Percentiles rank a stretch among this genome's conserved stretches.
phyloP scores from a whole-genome alignment of 108 stramenopile species.

The Nitzschia palea region DNA sequence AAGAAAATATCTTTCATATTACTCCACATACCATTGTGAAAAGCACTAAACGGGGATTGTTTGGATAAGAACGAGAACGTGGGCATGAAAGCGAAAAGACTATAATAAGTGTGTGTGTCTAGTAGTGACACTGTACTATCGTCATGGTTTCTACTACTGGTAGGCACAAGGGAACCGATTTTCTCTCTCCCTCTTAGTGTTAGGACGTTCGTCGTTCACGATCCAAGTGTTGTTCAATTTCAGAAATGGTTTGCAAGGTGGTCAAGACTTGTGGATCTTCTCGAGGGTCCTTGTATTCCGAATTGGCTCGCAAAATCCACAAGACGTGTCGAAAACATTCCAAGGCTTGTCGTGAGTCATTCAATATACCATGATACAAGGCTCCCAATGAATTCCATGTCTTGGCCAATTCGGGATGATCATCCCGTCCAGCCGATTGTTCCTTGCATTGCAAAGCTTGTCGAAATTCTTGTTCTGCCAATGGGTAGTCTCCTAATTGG shows the following conservation, averaged over 20 bases:
- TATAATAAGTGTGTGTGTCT: no score
- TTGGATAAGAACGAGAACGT: slow-evolving; percentile 6
- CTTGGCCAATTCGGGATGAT: slow-evolving; percentile 48
- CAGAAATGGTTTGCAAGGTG: slow-evolving; percentile 41
- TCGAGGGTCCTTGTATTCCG: slow-evolving; percentile 16
- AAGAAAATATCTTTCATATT: slow-evolving; percentile 41
- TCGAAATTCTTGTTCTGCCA: slow-evolving; percentile 32
- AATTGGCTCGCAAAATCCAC: slow-evolving; percentile 46
- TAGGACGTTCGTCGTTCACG: slow-evolving; percentile 14
- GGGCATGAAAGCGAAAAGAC: no score
- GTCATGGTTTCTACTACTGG: no score
- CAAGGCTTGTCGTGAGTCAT: slow-evolving; percentile 26
- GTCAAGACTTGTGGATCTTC: slow-evolving; percentile 37
- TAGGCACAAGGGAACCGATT: no score
- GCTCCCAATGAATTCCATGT: slow-evolving; percentile 43
- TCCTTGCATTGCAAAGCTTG: slow-evolving; percentile 32
- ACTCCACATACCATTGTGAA: slow-evolving; percentile 18
- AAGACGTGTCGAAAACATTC: slow-evolving; percentile 47
- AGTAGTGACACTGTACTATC: no score
- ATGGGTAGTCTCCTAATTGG: slow-evolving; percentile 26
- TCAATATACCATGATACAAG: slow-evolving; percentile 28
- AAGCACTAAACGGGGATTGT: neutral
- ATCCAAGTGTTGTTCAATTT: slow-evolving; percentile 33
- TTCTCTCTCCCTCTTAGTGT: no score
- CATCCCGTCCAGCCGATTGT: slow-evolving; percentile 31